phyloP scores from a whole-genome alignment of 2,329 filamentous ascomycete species.

The Neodidymelliopsis sp. region DNA sequence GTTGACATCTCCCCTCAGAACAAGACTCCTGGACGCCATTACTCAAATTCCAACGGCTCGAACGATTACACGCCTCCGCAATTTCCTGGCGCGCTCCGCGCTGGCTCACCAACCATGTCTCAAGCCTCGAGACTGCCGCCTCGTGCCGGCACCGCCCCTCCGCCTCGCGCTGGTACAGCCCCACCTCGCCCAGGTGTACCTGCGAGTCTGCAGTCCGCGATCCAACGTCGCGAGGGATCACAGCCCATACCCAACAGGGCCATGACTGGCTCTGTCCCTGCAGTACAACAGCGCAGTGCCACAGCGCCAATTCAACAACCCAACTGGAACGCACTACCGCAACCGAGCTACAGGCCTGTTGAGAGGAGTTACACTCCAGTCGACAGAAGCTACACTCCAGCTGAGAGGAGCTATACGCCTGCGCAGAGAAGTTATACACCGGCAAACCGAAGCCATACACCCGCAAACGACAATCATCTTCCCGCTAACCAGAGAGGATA shows the following conservation, averaged over 20 bases:
- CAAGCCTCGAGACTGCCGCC: conserved; percentile 30
- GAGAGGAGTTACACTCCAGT: conserved; percentile 26
- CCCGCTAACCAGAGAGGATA: conserved; percentile 29
- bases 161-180: conserved; percentile 36
- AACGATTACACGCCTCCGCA: conserved; percentile 37
- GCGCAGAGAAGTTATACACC: conserved; percentile 8
- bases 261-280: conserved; percentile 30
- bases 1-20: conserved; percentile 39
- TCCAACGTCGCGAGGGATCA: conserved; percentile 47
- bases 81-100: conserved; percentile 33
- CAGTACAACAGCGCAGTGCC: conserved; percentile 41
- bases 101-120: conserved; percentile 39
- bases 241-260: conserved; percentile 41
- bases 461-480: conserved; percentile 20
- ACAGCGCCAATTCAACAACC: conserved; percentile 45
- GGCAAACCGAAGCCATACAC: conserved; percentile 19
- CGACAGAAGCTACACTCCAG: conserved; percentile 14
- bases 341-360: conserved; percentile 28
- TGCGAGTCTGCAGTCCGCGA: conserved; percentile 44
- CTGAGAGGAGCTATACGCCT: conserved; percentile 12
- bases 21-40: conserved; percentile 26
- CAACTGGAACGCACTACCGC: conserved; percentile 30
- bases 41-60: conserved; percentile 27
- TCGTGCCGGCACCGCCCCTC: conserved; percentile 28
- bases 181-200: conserved; percentile 45